Evolutionary conservation across 768 basidiomycete species (phyloP).

Genomic region (Boletus insuetus): DNA sequence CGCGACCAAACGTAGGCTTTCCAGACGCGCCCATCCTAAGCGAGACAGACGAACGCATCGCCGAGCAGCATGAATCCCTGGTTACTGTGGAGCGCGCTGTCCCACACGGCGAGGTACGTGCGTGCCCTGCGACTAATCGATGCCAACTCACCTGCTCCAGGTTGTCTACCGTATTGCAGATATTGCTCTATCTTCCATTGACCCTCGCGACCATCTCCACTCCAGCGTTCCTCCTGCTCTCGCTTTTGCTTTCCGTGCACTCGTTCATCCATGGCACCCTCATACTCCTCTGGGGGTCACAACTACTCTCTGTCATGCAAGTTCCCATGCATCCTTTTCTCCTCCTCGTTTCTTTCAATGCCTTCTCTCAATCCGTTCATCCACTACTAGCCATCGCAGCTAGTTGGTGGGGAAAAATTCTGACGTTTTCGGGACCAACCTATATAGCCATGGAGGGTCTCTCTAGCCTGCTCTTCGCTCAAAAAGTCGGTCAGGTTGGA

Average conservation of each 20-base stretch:
- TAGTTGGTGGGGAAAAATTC: constrained; percentile 68
- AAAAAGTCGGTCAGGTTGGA: constrained; percentile 76
- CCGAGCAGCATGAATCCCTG: constrained; percentile 46
- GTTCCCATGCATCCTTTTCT: constrained; percentile 86
- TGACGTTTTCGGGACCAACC: constrained; percentile 70
- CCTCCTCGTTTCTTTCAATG: constrained; percentile 83
- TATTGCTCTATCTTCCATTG: constrained; percentile 79
- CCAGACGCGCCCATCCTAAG: not conserved
- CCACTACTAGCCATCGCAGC: constrained; percentile 57
- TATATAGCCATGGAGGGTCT: constrained; percentile 84
- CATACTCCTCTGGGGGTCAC: constrained; percentile 66
- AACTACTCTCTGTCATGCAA: constrained; percentile 72
- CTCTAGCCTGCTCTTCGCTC: constrained; percentile 78
- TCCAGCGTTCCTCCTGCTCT: constrained; percentile 77
- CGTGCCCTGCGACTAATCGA: not conserved
- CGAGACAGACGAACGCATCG: constrained; percentile 1
- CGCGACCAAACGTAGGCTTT: too few species aligned
- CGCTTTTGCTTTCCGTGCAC: constrained; percentile 71
- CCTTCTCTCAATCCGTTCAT: constrained; percentile 64
- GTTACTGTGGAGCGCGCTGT: constrained; percentile 63
- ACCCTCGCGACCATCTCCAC: constrained; percentile 81
- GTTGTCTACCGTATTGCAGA: constrained; percentile 74
- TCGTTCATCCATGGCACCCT: constrained; percentile 82
- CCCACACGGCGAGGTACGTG: constrained; percentile 58
- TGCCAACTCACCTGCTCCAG: constrained; percentile 35